Conservation (phyloP, 148 eudicot species). For the Drosera capensis region DNA sequence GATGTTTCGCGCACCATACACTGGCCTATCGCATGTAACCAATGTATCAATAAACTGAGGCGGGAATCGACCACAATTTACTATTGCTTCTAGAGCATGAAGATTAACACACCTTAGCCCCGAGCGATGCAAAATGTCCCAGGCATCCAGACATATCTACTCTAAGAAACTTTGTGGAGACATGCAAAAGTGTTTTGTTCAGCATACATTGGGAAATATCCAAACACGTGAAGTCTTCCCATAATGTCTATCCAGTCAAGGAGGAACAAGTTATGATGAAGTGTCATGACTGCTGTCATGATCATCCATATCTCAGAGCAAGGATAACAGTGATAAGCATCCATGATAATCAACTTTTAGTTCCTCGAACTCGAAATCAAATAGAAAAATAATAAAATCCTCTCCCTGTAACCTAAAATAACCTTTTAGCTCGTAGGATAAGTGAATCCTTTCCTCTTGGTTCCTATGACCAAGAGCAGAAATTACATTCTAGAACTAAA, state of each 20-base stretch:
- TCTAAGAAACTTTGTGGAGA: conserved; percentile 42
- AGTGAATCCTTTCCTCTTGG: no score
- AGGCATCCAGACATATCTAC: conserved; percentile 37
- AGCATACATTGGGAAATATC: conserved; percentile 82
- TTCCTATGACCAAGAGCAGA: no score
- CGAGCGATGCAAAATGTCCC: conserved; percentile 41
- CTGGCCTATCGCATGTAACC: conserved; percentile 38
- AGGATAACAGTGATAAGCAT: no score
- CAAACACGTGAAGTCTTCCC: conserved; percentile 94
- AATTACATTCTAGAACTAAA: neutral
- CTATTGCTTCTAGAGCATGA: neutral
- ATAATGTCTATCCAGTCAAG: conserved; percentile 63
- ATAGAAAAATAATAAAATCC: no score
- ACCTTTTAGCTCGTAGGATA: no score
- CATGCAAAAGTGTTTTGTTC: conserved; percentile 73
- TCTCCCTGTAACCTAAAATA: no score
- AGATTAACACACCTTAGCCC: conserved; percentile 45
- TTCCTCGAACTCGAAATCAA: no score
- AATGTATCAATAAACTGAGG: conserved; percentile 1
- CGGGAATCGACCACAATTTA: neutral
- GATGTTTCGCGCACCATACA: conserved; percentile 79
- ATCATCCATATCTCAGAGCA: no score
- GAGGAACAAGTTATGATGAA: conserved; percentile 6
- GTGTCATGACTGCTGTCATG: no score
- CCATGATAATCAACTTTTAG: no score